Percentiles rank a stretch among this genome's conserved stretches.
phyloP scores from a whole-genome alignment of 768 basidiomycete genomes.

The Hypholoma fasciculare region DNA sequence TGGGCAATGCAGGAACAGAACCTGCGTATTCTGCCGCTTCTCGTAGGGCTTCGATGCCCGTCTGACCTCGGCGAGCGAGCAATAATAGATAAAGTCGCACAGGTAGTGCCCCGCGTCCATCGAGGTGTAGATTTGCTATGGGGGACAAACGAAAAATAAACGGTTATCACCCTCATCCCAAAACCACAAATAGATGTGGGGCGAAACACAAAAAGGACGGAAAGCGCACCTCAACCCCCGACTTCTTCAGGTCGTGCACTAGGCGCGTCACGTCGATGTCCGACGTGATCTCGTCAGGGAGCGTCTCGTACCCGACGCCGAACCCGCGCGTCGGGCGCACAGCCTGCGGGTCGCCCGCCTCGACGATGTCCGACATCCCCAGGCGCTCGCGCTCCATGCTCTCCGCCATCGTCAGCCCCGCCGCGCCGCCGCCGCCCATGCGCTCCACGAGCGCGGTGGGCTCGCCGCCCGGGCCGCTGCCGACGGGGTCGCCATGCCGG shows the following conservation, averaged over 20 bases:
- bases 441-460: not conserved
- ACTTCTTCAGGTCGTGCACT: constrained; percentile 53
- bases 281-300: constrained; percentile 57
- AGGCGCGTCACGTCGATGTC: constrained; percentile 60
- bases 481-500: constrained; percentile 32
- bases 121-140: constrained; percentile 67
- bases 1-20: constrained; percentile 73
- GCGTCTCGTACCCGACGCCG: constrained; percentile 50
- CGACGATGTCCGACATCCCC: constrained; percentile 36
- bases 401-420: constrained; percentile 27
- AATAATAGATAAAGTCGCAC: constrained; percentile 78
- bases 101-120: constrained; percentile 78
- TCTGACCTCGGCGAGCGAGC: constrained; percentile 69
- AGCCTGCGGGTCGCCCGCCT: constrained; percentile 30
- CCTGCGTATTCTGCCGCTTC: constrained; percentile 44
- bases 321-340: constrained; percentile 42
- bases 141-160: constrained; percentile 4
- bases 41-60: constrained; percentile 43
- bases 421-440: constrained; percentile 1
- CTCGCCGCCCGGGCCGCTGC: constrained; percentile 9
- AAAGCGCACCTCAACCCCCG: constrained; percentile 46
- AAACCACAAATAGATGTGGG: not conserved
- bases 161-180: not conserved
- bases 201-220: not conserved
- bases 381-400: constrained; percentile 35